Evolutionary conservation across 495 filamentous ascomycete genomes (phyloP).

Genomic region (Achaetomiella virescens): DNA sequence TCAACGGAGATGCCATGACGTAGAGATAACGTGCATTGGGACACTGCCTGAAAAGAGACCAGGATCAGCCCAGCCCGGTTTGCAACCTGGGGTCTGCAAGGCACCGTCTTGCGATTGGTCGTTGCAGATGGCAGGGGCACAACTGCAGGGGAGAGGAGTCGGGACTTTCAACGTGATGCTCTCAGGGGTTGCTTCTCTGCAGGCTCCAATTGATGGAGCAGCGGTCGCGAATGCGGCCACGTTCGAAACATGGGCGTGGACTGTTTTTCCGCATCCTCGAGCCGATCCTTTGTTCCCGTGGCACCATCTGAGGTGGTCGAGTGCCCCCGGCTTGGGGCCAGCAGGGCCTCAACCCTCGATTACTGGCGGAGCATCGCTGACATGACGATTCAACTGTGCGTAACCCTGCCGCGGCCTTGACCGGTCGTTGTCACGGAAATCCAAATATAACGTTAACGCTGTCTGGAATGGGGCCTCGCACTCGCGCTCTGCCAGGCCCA

Average conservation of each 20-base stretch:
- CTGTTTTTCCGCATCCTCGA: background rate
- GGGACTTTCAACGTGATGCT: background rate
- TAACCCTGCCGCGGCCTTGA: background rate
- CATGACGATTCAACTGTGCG: conserved; percentile 1
- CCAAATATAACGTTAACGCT: conserved; percentile 6
- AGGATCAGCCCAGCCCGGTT: background rate
- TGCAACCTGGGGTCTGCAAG: conserved; percentile 9
- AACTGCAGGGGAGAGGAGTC: background rate
- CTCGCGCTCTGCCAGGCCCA: background rate
- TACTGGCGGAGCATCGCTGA: background rate
- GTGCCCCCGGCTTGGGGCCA: background rate
- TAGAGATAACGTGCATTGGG: background rate
- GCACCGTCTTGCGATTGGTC: conserved; percentile 10
- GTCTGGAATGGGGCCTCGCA: conserved; percentile 3
- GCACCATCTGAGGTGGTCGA: conserved; percentile 10
- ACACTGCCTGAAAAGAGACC: too few relatives aligned
- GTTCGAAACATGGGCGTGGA: conserved; percentile 18
- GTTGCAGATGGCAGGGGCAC: conserved; percentile 7
- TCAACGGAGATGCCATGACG: background rate
- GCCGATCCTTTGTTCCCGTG: conserved; percentile 13
- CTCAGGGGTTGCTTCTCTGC: background rate
- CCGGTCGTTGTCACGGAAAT: too few relatives aligned
- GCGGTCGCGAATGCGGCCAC: conserved; percentile 5
- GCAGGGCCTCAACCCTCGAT: background rate
- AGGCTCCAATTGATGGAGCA: background rate